Percentiles rank a stretch among this genome's conserved stretches.
phyloP scores from a whole-genome alignment of 1,284 basidiomycete genomes.

The Leucoagaricus sp. region DNA sequence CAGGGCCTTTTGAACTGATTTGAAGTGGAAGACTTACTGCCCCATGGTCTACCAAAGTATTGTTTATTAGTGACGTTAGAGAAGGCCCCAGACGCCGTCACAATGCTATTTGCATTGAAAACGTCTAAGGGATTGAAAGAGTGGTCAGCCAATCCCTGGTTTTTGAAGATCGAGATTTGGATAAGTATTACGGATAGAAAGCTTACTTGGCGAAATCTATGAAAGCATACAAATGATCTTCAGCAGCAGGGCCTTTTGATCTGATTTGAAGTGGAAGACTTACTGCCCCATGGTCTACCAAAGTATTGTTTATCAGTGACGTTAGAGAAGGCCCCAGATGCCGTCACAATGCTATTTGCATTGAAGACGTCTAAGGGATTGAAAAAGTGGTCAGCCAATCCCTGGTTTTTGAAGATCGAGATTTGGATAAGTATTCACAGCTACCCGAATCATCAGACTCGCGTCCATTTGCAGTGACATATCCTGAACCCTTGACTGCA shows the following conservation, averaged over 20 bases:
- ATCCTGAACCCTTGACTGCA: slow-evolving; percentile 42
- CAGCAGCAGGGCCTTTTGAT: too few species aligned
- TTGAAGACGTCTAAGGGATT: slow-evolving; percentile 44
- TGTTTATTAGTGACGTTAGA: slow-evolving; percentile 35
- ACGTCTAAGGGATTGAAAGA: slow-evolving; percentile 34
- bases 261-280: slow-evolving; percentile 11
- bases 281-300: slow-evolving; percentile 54
- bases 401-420: not conserved
- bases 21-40: slow-evolving; percentile 27
- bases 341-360: slow-evolving; percentile 47
- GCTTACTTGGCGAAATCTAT: slow-evolving; percentile 40
- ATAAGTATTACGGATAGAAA: slow-evolving; percentile 12
- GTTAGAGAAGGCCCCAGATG: slow-evolving; percentile 40
- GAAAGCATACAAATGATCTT: not conserved
- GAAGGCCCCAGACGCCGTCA: slow-evolving; percentile 45
- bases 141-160: not conserved
- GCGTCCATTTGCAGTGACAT: slow-evolving; percentile 54
- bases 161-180: not conserved
- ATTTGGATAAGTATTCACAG: slow-evolving; percentile 32
- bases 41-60: slow-evolving; percentile 54
- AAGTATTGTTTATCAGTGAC: slow-evolving; percentile 37
- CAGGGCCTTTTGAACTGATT: too few species aligned
- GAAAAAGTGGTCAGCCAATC: not conserved
- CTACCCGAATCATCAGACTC: slow-evolving; percentile 46
- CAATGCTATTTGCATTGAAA: slow-evolving; percentile 48